phyloP scores from a whole-genome alignment of 2,329 filamentous ascomycete species.

The Ceratocystis papillata region DNA sequence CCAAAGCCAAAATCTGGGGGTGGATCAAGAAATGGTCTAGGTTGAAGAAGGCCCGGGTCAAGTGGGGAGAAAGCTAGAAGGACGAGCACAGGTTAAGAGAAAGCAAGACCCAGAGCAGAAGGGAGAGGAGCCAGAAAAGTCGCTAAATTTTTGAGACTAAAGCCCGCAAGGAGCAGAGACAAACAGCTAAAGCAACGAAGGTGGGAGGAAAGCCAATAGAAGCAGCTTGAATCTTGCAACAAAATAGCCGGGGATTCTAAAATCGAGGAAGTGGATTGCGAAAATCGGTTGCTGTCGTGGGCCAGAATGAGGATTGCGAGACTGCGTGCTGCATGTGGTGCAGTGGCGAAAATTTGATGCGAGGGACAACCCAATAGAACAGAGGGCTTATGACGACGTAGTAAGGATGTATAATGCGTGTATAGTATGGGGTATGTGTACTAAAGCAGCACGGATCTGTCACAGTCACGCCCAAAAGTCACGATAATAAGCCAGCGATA shows the following conservation, averaged over 20 bases:
- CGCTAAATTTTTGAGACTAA: neutral
- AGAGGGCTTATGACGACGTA: slow-evolving; percentile 7
- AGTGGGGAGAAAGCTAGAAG: slow-evolving; percentile 7
- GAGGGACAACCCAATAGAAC: neutral
- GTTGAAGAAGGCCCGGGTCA: slow-evolving; percentile 11
- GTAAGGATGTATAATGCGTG: slow-evolving; percentile 6
- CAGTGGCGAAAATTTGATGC: slow-evolving; percentile 14
- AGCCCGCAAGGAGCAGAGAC: neutral
- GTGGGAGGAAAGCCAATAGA: neutral
- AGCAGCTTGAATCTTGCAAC: neutral
- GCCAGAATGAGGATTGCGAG: neutral
- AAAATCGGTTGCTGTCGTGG: neutral
- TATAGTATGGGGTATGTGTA: neutral
- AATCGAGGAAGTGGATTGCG: neutral
- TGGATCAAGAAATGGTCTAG: slow-evolving; percentile 12
- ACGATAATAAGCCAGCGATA: slow-evolving; percentile 1
- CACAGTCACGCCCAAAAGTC: slow-evolving; percentile 4
- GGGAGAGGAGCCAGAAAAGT: neutral
- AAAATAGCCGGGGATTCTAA: neutral
- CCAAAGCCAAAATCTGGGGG: slow-evolving; percentile 16
- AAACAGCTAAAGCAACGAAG: neutral
- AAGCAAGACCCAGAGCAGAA: slow-evolving; percentile 2
- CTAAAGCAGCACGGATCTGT: neutral
- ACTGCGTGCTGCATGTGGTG: neutral
- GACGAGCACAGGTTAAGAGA: neutral